Conservation (phyloP, 768 basidiomycete genomes). For the Pisolithus sp. region DNA sequence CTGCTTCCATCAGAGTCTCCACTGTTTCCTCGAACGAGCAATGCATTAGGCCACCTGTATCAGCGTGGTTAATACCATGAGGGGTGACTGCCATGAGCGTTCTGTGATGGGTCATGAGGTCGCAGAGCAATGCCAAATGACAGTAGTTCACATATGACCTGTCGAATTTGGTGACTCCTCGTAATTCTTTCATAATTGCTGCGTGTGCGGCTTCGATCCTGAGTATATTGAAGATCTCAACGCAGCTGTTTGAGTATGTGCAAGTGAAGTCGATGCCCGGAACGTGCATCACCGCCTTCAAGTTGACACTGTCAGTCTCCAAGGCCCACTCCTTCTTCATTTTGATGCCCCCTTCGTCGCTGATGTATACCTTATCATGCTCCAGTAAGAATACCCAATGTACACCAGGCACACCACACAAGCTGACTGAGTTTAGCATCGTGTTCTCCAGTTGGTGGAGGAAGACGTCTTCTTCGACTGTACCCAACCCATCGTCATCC, state of each 20-base stretch:
- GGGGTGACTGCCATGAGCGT: slow-evolving; percentile 96
- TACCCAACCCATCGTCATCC: slow-evolving; percentile 70
- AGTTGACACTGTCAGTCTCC: slow-evolving; percentile 94
- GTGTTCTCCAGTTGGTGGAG: slow-evolving; percentile 92
- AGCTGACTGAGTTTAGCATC: slow-evolving; percentile 89
- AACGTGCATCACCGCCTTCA: slow-evolving; percentile 91
- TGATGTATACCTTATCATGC: slow-evolving; percentile 43
- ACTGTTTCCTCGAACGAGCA: slow-evolving; percentile 99
- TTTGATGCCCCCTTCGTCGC: slow-evolving; percentile 59
- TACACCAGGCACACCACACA: slow-evolving; percentile 85
- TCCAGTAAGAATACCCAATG: slow-evolving; percentile 88
- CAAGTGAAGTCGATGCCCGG: slow-evolving; percentile 90
- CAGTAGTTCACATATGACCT: slow-evolving; percentile 36
- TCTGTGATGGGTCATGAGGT: slow-evolving; percentile 97
- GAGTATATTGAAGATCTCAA: slow-evolving; percentile 88
- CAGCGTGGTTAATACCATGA: slow-evolving; percentile 97
- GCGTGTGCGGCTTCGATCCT: slow-evolving; percentile 31
- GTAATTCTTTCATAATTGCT: too few relatives aligned
- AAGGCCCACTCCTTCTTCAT: slow-evolving; percentile 89
- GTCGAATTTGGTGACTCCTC: too few relatives aligned
- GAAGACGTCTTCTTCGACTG: slow-evolving; percentile 91
- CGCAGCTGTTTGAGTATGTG: slow-evolving; percentile 95
- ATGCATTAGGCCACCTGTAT: slow-evolving; percentile 95
- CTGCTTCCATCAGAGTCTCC: slow-evolving; percentile 98
- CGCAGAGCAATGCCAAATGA: slow-evolving; percentile 92